These are phyloP conservation scores for Diaporthe longicolla DNA, from an alignment of 2,329 filamentous ascomycete species.

Conservation along the genomic window DNA sequence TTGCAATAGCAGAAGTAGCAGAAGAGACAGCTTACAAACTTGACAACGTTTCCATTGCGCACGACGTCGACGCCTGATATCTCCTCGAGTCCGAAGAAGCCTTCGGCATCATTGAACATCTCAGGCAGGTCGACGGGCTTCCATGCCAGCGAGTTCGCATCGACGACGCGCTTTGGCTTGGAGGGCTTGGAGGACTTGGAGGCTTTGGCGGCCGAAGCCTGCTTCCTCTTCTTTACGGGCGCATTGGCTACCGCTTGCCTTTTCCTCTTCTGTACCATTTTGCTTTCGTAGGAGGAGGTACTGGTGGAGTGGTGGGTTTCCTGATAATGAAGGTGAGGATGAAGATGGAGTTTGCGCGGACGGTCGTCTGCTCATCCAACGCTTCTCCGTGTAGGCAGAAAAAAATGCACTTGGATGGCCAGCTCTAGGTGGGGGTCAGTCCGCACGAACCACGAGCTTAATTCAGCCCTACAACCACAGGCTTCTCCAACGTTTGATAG, in stretches of 20 bases:
- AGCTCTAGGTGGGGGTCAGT: slow-evolving; percentile 22
- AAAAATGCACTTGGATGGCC: slow-evolving; percentile 36
- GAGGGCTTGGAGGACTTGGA: slow-evolving; percentile 46
- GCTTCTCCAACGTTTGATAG: background rate
- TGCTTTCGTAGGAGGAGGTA: background rate
- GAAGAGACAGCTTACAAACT: slow-evolving; percentile 63
- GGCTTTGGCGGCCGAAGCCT: slow-evolving; percentile 43
- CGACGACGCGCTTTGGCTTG: slow-evolving; percentile 59
- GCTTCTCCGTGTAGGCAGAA: background rate
- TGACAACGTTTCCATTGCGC: slow-evolving; percentile 70
- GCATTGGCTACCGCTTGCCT: slow-evolving; percentile 24
- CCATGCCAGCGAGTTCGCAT: slow-evolving; percentile 68
- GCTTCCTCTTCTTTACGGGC: slow-evolving; percentile 35
- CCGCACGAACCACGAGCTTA: slow-evolving; percentile 51
- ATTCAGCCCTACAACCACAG: slow-evolving; percentile 46
- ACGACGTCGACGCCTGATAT: slow-evolving; percentile 93
- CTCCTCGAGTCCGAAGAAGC: slow-evolving; percentile 93
- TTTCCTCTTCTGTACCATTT: slow-evolving; percentile 48
- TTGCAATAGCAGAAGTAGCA: background rate
- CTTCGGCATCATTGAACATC: slow-evolving; percentile 88
- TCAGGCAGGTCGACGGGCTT: slow-evolving; percentile 77
- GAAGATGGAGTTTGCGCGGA: background rate
- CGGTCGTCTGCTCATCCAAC: background rate
- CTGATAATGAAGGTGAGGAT: background rate
- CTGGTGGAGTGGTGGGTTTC: background rate